These are phyloP conservation scores for Suillus variegatus DNA, from an alignment of 768 basidiomycete genomes.

Conservation along the genomic window DNA sequence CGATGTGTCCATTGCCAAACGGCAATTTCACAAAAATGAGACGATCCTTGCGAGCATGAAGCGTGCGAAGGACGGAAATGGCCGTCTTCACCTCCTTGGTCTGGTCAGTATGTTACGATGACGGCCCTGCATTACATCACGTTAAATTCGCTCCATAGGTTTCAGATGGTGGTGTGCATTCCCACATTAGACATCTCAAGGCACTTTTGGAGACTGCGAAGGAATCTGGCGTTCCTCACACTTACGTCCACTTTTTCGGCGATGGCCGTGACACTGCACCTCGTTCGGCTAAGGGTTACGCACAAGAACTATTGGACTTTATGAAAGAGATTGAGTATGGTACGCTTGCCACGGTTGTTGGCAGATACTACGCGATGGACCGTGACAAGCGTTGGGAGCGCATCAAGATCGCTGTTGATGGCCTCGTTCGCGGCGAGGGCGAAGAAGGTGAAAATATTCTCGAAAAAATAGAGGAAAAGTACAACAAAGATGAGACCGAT, in stretches of 20 bases:
- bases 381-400: constrained; percentile 97
- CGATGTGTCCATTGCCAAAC: constrained; percentile 88
- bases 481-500: constrained; percentile 85
- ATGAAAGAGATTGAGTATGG: constrained; percentile 76
- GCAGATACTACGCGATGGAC: constrained; percentile 97
- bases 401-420: constrained; percentile 86
- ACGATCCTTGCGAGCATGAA: constrained; percentile 73
- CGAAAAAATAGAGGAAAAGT: constrained; percentile 68
- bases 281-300: constrained; percentile 75
- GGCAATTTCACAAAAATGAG: constrained; percentile 78
- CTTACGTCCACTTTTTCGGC: constrained; percentile 92
- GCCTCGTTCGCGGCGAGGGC: constrained; percentile 70
- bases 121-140: neutral
- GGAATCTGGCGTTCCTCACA: constrained; percentile 77
- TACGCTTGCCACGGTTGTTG: constrained; percentile 81
- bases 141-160: constrained; percentile 45
- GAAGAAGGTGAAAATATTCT: constrained; percentile 60
- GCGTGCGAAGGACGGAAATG: constrained; percentile 78
- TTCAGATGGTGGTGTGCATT: constrained; percentile 97
- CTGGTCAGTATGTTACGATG: constrained; percentile 50
- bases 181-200: constrained; percentile 87
- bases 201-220: constrained; percentile 92
- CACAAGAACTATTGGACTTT: constrained; percentile 75
- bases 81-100: constrained; percentile 86
- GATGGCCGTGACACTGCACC: constrained; percentile 96